Evolutionary conservation across 2,329 filamentous ascomycete species (phyloP), one percentile per base, ranked within the genome.

Genomic region (Apiospora saccharicola): DNA sequence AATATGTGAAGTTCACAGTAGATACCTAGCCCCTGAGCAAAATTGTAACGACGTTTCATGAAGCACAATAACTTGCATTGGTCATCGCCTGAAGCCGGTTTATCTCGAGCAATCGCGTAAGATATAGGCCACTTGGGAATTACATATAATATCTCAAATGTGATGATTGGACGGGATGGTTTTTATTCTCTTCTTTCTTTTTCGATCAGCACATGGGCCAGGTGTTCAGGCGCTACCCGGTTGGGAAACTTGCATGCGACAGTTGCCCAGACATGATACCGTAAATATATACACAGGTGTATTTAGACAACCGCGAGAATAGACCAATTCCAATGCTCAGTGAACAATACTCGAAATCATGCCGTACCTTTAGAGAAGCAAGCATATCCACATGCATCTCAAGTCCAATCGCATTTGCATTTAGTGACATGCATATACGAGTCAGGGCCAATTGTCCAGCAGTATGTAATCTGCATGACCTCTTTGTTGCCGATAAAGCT

Each of bases 221-320:
- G 74, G 70, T 74, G 41, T 51, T 71, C 68, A 41, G 72, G 73
- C 75, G 75, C 51, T 8, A 51, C 49, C 49, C 12, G 13, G 49
- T 26, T 30, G n/a, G 12, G 49, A 53, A 71, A 67, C 71, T 72
- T 70, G 30, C 51, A 75, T 24, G n/a, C 24, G 10, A 51, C 22
- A 4, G 12, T 51, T 51, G 3, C 19, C 46, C n/a, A 41, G 37
- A 41, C 37, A 41, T 41, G 37, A 37, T 30, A 2, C 26, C 26
- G 26, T 30, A 30, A 37, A 37, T 37, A 41, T 41, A 41, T 10
- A 41, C 10, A 41, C 7, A 41, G 37, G 10, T 14, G 14, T 51
- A 4, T 12, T 30, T 4, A 30, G 26, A 30, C 26, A 51, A 26
- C 14, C n/a, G 2, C n/a, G n/a, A 51, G 13, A 13, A 51, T 12